These are phyloP conservation scores for Suillus variegatus DNA, from an alignment of 768 basidiomycete species.

Conservation along the genomic window DNA sequence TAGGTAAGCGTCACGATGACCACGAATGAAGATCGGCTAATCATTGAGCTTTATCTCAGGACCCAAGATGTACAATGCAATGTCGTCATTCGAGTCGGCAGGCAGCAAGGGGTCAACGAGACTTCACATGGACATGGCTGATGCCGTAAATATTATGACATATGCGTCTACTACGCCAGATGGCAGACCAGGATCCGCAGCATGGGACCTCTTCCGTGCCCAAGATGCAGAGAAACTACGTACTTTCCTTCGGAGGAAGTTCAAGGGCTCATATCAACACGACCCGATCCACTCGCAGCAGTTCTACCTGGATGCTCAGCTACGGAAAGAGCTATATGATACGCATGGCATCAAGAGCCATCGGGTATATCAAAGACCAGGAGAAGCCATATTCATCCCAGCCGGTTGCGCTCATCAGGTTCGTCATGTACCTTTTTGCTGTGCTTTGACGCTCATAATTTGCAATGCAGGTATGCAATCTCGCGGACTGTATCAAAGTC, in stretches of 20 bases:
- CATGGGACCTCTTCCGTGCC: conserved; percentile 89
- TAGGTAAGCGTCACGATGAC: conserved; percentile 50
- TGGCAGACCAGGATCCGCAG: conserved; percentile 71
- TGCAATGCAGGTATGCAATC: conserved; percentile 73
- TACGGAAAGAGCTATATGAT: conserved; percentile 69
- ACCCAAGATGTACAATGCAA: conserved; percentile 95
- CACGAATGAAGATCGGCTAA: background rate
- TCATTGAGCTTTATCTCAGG: conserved; percentile 44
- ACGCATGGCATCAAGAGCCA: conserved; percentile 73
- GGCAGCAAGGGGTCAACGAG: conserved; percentile 85
- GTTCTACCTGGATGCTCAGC: conserved; percentile 74
- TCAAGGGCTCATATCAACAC: conserved; percentile 51
- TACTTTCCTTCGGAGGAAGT: conserved; percentile 67
- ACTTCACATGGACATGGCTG: conserved; percentile 94
- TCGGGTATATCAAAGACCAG: conserved; percentile 86
- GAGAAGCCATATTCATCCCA: conserved; percentile 94
- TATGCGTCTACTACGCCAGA: conserved; percentile 62
- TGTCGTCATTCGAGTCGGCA: conserved; percentile 63
- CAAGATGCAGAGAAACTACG: conserved; percentile 82
- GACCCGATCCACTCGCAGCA: conserved; percentile 94
- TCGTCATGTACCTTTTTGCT: conserved; percentile 19
- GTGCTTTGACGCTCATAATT: conserved; percentile 4
- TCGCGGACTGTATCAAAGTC: conserved; percentile 95
- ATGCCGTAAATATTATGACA: conserved; percentile 91
- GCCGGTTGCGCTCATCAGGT: conserved; percentile 94